Base-by-base conservation (phyloP, 352 stramenopile genomes). In the Pythium phragmitis region DNA sequence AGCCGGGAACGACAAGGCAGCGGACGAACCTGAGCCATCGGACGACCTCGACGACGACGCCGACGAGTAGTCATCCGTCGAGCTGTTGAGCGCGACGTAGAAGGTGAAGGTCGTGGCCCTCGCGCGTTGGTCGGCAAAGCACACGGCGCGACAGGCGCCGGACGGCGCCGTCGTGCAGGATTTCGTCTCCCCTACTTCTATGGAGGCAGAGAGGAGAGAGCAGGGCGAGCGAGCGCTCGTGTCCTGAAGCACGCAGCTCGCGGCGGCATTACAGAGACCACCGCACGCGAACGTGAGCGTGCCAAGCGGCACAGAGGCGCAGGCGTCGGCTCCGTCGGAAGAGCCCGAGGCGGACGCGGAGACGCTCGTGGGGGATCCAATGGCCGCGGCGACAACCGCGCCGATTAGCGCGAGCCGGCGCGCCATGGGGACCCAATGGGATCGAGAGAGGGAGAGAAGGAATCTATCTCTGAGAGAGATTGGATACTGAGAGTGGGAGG, bases 211-310 rank as follows among this genome's bases (percentile, higher is more conserved):
- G 7, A 13, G 36, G 13, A 34, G 46, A 0, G 6, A 11, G 37
- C 62, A 68, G 12, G 47, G 43, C 43, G 53, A 28, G 4, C 17
- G 1, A 21, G 28, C 23, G 23, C 4, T 28, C 16, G 34, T 7
- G 12, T 59, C 33, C 21, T 60, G 63, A 9, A 37, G 13, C 8
- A 60, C 19, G 34, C 63, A 69, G 5, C 55, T 34, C 21, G 37
- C 36, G 53, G 7, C 14, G 11, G 17, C 13, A 6, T 28, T n/a
- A 41, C 62, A 69, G n/a, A 33, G 26, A 52, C n/a, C 47, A 19
- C 30, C 55, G 28, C 63, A 69, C 19, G 36, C 36, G 28, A 65
- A 17, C 42, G 55, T 61, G 0, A 69, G 41, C 41, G 63, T 64
- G 4, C 55, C 46, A 9, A 59, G n/a, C 6, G 59, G 41, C 26